Evolutionary conservation across 768 basidiomycete species (phyloP).

Genomic region (Auricularia sp.): DNA sequence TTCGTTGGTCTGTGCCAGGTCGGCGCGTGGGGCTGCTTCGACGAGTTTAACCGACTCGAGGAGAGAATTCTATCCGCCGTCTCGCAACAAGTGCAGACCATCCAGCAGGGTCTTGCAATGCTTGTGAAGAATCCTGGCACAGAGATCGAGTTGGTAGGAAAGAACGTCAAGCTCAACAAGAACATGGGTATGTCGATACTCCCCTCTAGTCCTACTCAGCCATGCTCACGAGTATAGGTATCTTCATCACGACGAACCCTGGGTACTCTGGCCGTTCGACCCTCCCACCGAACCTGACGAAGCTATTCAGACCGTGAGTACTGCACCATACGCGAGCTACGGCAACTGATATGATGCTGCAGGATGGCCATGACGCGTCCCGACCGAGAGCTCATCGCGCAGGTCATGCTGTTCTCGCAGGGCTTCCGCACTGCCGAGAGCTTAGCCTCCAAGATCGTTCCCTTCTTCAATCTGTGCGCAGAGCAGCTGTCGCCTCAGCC

Average conservation of each 20-base stretch:
- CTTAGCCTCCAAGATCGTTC: slow-evolving; percentile 96
- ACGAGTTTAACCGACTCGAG: slow-evolving; percentile 96
- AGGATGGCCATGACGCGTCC: slow-evolving; percentile 99
- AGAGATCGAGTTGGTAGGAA: slow-evolving; percentile 94
- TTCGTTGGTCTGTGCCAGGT: slow-evolving; percentile 98
- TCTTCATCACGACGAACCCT: slow-evolving; percentile 98
- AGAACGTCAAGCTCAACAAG: slow-evolving; percentile 83
- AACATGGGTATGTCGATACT: slow-evolving; percentile 63
- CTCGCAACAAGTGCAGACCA: slow-evolving; percentile 97
- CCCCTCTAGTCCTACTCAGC: not conserved
- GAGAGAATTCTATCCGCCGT: slow-evolving; percentile 97
- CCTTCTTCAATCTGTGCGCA: slow-evolving; percentile 97
- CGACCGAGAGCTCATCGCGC: slow-evolving; percentile 95
- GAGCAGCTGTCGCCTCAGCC: slow-evolving; percentile 95
- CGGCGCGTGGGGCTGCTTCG: slow-evolving; percentile 97
- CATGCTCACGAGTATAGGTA: slow-evolving; percentile 38
- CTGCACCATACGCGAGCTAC: not conserved
- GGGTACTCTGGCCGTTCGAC: slow-evolving; percentile 96
- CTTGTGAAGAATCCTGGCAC: slow-evolving; percentile 73
- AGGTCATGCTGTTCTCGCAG: slow-evolving; percentile 99
- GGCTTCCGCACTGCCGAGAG: slow-evolving; percentile 97
- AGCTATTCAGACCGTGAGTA: slow-evolving; percentile 84
- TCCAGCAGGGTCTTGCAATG: slow-evolving; percentile 88
- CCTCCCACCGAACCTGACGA: slow-evolving; percentile 77
- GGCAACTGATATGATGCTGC: slow-evolving; percentile 9